Evolutionary conservation across 176 grass and related monocot genomes (phyloP).

Genomic region (Rhynchospora breviuscula): DNA sequence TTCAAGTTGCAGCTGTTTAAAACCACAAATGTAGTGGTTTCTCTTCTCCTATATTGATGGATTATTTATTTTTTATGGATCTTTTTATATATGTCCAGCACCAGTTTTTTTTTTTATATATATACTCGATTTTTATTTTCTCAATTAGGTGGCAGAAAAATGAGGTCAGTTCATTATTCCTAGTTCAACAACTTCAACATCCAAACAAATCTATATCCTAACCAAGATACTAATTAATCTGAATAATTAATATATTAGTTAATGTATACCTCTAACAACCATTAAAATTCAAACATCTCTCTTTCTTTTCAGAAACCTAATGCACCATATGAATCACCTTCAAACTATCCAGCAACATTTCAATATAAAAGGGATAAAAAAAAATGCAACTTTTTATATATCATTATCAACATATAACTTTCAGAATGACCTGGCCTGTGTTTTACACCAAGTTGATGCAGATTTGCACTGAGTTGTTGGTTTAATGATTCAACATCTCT

Average conservation of each 20-base stretch:
- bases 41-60: background rate
- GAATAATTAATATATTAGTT: background rate
- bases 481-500: background rate
- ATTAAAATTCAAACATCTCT: background rate
- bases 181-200: background rate
- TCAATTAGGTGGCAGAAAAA: background rate
- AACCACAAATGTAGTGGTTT: background rate
- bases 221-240: background rate
- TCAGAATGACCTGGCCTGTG: background rate
- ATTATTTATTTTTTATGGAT: background rate
- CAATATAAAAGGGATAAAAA: background rate
- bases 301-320: background rate
- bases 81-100: background rate
- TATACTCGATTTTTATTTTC: background rate
- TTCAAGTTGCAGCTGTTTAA: background rate
- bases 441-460: background rate
- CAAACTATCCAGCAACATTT: background rate
- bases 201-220: background rate
- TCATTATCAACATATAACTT: background rate
- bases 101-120: background rate
- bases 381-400: background rate
- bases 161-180: background rate
- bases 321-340: background rate
- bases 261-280: background rate
- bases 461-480: background rate